A percentile compares a stretch with the other conserved stretches of the same genome.
Conservation (phyloP, 805 yeast genomes). For the Candida gorgasii region DNA sequence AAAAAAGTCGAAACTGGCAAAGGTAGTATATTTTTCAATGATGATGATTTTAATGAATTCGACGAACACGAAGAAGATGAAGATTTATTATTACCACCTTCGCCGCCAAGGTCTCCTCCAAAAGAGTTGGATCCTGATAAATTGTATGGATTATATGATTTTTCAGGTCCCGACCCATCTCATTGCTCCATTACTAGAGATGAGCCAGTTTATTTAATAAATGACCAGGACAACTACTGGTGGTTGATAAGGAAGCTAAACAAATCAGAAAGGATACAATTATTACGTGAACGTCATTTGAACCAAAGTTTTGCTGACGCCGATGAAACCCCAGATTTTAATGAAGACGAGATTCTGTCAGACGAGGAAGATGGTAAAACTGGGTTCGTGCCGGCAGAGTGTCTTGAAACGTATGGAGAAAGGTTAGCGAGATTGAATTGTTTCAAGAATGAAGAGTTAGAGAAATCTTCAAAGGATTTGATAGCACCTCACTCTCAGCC, state of each 20-base stretch:
- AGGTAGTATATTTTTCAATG: slow-evolving; percentile 16
- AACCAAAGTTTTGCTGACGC: slow-evolving; percentile 11
- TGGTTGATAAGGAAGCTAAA: slow-evolving; percentile 71
- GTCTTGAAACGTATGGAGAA: slow-evolving; percentile 88
- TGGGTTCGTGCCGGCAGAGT: slow-evolving; percentile 97
- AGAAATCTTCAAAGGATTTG: slow-evolving; percentile 27
- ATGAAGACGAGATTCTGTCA: slow-evolving; percentile 18
- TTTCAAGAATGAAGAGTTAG: slow-evolving; percentile 82
- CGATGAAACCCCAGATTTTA: slow-evolving; percentile 13
- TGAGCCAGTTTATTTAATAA: slow-evolving; percentile 77
- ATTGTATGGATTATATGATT: slow-evolving; percentile 83
- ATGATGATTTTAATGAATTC: slow-evolving; percentile 29
- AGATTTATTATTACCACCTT: slow-evolving; percentile 48
- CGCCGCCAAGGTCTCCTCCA: slow-evolving; percentile 80
- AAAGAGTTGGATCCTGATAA: slow-evolving; percentile 79
- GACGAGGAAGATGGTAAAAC: slow-evolving; percentile 62
- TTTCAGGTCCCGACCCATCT: slow-evolving; percentile 89
- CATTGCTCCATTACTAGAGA: slow-evolving; percentile 80
- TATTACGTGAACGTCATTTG: slow-evolving; percentile 10
- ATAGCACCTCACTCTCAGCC: slow-evolving; percentile 10
- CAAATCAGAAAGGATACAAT: slow-evolving; percentile 34
- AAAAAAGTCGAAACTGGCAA: slow-evolving; percentile 2
- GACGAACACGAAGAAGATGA: slow-evolving; percentile 42
- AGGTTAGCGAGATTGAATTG: slow-evolving; percentile 89
- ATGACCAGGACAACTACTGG: slow-evolving; percentile 95